A percentile compares a stretch with the other conserved stretches of the same genome.
Conservation (phyloP, 2,329 filamentous ascomycete species). For the Apiospora pterosperma region DNA sequence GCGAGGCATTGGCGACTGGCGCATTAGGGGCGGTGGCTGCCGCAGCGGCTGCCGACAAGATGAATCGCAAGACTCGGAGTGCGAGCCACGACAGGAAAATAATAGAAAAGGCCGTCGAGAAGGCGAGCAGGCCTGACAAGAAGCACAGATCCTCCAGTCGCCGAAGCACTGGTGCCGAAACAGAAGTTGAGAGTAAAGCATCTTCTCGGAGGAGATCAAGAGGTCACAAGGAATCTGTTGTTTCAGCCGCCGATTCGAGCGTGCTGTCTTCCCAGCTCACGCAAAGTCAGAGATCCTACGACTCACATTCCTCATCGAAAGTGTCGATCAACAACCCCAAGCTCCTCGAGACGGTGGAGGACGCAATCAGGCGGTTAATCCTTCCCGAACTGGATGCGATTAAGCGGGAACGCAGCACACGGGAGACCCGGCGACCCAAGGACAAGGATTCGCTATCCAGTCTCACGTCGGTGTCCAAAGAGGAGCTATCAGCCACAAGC, state of each 20-base stretch:
- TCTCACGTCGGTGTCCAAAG: constrained; percentile 50
- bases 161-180: constrained; percentile 46
- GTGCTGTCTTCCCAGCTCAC: constrained; percentile 51
- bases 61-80: constrained; percentile 42
- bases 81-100: constrained; percentile 38
- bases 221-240: constrained; percentile 48
- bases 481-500: constrained; percentile 50
- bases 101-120: constrained; percentile 31
- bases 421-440: constrained; percentile 49
- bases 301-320: constrained; percentile 52
- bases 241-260: constrained; percentile 53
- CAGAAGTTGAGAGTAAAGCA: constrained; percentile 41
- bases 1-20: constrained; percentile 34
- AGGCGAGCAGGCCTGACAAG: constrained; percentile 44
- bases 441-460: constrained; percentile 61
- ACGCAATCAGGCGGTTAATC: constrained; percentile 85
- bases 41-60: constrained; percentile 37
- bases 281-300: constrained; percentile 52
- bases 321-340: constrained; percentile 92
- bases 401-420: constrained; percentile 83
- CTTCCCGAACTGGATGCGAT: constrained; percentile 88
- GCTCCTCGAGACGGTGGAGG: constrained; percentile 85
- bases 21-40: constrained; percentile 35
- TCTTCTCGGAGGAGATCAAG: constrained; percentile 49
- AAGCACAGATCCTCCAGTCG: constrained; percentile 43